phyloP scores from a whole-genome alignment of 306 rosid genomes.

The Delonix regia region DNA sequence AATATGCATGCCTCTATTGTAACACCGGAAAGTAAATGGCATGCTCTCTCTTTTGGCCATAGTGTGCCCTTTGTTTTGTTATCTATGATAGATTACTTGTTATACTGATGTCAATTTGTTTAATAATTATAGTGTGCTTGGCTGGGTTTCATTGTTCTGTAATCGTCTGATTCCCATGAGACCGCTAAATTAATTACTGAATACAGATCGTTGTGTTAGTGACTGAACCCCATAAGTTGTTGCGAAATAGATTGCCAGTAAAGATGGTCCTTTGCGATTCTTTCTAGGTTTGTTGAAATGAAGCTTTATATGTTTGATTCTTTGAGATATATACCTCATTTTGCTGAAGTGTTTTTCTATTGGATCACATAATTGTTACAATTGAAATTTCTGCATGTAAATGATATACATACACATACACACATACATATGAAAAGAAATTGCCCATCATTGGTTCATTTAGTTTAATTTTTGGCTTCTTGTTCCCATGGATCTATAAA shows the following conservation, averaged over 20 bases:
- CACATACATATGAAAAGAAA: neutral
- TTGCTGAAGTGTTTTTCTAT: neutral
- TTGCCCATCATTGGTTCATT: neutral
- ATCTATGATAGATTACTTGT: neutral
- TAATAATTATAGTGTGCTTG: neutral
- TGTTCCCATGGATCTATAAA: neutral
- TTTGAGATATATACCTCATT: neutral
- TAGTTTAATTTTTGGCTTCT: slow-evolving; percentile 18
- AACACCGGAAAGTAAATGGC: too few relatives aligned
- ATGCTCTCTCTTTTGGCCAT: neutral
- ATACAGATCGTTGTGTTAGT: neutral
- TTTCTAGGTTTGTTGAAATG: neutral
- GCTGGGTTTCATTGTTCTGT: neutral
- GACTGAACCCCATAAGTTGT: neutral
- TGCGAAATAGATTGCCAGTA: neutral
- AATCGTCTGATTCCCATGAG: neutral
- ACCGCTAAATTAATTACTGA: neutral
- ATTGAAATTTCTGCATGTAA: neutral
- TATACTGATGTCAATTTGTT: neutral
- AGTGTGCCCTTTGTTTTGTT: neutral
- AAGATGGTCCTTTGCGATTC: neutral
- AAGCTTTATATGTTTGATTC: neutral
- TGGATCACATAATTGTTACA: neutral
- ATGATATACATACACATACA: neutral
- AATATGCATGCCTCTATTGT: neutral